phyloP scores from a whole-genome alignment of 2,329 filamentous ascomycete genomes.

The Fusarium austroafricanum region DNA sequence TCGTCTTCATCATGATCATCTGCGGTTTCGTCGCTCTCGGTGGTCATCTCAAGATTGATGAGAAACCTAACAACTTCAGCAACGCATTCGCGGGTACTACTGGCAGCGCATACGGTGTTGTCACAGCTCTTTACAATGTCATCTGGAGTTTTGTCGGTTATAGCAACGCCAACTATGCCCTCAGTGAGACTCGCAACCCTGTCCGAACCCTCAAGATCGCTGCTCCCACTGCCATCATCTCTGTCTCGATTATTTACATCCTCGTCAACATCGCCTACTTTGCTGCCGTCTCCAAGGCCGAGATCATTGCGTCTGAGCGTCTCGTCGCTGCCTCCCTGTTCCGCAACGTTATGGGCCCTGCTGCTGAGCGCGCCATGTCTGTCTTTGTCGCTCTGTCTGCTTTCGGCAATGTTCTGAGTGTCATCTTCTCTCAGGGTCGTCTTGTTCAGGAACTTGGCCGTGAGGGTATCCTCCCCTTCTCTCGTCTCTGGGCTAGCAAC shows the following conservation, averaged over 20 bases:
- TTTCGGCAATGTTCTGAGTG: constrained; percentile 74
- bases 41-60: constrained; percentile 68
- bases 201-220: constrained; percentile 73
- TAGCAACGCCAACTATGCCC: constrained; percentile 74
- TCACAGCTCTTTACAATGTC: constrained; percentile 78
- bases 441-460: constrained; percentile 74
- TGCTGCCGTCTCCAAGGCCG: constrained; percentile 64
- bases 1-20: constrained; percentile 73
- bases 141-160: constrained; percentile 78
- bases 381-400: constrained; percentile 76
- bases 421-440: constrained; percentile 76
- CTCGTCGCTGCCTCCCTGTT: constrained; percentile 67
- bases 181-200: constrained; percentile 74
- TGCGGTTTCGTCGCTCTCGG: constrained; percentile 71
- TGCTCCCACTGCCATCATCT: constrained; percentile 69
- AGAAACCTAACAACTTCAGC: constrained; percentile 71
- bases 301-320: constrained; percentile 63
- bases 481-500: constrained; percentile 71
- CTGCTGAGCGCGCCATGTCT: constrained; percentile 68
- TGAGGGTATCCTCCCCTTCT: constrained; percentile 74
- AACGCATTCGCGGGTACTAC: constrained; percentile 75
- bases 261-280: constrained; percentile 76
- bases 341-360: constrained; percentile 65
- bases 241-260: constrained; percentile 72
- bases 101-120: constrained; percentile 72